Conservation (phyloP, 2,329 filamentous ascomycete species). For the Tolypocladium inflatum region DNA sequence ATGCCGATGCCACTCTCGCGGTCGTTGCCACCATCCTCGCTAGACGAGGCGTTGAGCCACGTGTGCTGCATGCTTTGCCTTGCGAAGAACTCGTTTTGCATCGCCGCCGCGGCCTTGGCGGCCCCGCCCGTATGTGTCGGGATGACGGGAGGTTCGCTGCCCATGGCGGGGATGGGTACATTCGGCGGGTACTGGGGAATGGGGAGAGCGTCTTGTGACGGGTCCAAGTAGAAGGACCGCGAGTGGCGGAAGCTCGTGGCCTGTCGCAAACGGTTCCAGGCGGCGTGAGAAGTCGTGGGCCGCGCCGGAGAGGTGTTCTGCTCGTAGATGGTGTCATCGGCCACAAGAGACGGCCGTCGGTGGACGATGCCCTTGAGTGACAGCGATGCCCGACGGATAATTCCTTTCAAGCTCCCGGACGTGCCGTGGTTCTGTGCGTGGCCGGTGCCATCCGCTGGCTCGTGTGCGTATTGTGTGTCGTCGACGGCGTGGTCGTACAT, state of each 20-base stretch:
- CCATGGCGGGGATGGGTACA: constrained; percentile 37
- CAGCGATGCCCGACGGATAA: constrained; percentile 45
- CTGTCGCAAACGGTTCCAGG: constrained; percentile 43
- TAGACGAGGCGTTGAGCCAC: constrained; percentile 28
- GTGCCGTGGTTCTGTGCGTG: constrained; percentile 15
- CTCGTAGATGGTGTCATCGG: constrained; percentile 18
- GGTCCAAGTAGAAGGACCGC: constrained; percentile 32
- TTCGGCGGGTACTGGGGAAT: constrained; percentile 18
- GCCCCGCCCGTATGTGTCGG: constrained; percentile 50
- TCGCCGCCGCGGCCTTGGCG: constrained; percentile 50
- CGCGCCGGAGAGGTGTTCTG: constrained; percentile 16
- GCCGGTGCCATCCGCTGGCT: constrained; percentile 10
- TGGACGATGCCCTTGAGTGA: constrained; percentile 44
- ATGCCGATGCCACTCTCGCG: constrained; percentile 58
- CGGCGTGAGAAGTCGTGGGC: constrained; percentile 37
- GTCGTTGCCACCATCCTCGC: constrained; percentile 40
- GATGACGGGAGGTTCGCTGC: constrained; percentile 49
- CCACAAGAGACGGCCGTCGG: constrained; percentile 33
- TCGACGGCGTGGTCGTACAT: constrained; percentile 23
- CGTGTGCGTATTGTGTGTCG: constrained; percentile 16
- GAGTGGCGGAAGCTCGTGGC: constrained; percentile 41
- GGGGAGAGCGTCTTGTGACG: constrained; percentile 15
- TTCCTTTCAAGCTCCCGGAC: constrained; percentile 34
- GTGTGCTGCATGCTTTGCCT: constrained; percentile 27
- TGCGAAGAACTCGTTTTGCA: constrained; percentile 43